Conservation (phyloP, 768 basidiomycete species). For the Erythrobasidium yunnanense region DNA sequence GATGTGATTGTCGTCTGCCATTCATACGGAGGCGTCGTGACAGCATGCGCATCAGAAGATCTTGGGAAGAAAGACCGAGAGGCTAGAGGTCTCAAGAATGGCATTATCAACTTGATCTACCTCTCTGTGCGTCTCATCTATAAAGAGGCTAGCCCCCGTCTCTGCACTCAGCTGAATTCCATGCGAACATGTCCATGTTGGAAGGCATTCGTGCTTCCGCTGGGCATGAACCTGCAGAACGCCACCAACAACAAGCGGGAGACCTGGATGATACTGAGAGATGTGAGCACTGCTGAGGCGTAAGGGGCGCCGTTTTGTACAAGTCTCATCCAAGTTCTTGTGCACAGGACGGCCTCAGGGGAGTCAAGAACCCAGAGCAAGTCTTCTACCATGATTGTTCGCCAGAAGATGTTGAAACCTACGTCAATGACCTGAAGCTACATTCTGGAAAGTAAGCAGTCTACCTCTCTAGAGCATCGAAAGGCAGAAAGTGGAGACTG, state of each 20-base stretch:
- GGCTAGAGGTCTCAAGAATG: not conserved
- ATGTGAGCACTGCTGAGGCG: too few species aligned
- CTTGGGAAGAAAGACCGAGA: conserved; percentile 1
- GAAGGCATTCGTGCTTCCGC: not conserved
- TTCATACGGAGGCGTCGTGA: not conserved
- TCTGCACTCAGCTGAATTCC: too few species aligned
- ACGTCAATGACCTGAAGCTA: not conserved
- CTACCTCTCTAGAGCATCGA: not conserved
- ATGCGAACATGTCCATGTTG: too few species aligned
- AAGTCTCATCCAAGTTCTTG: too few species aligned
- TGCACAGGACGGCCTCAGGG: not conserved
- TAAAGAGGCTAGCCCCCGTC: not conserved
- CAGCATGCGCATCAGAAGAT: not conserved
- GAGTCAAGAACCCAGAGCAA: not conserved
- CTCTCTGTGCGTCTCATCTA: not conserved
- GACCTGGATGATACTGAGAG: not conserved
- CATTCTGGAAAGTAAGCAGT: conserved; percentile 1
- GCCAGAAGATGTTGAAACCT: not conserved
- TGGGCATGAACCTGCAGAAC: not conserved
- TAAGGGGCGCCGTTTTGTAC: too few species aligned
- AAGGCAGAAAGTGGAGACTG: not conserved
- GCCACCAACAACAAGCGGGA: not conserved
- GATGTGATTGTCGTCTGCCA: conserved; percentile 12
- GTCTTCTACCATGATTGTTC: conserved; percentile 16
- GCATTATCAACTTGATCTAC: not conserved